phyloP scores from a whole-genome alignment of 2,329 filamentous ascomycete genomes.

The Ceratocystis eucalypticola region DNA sequence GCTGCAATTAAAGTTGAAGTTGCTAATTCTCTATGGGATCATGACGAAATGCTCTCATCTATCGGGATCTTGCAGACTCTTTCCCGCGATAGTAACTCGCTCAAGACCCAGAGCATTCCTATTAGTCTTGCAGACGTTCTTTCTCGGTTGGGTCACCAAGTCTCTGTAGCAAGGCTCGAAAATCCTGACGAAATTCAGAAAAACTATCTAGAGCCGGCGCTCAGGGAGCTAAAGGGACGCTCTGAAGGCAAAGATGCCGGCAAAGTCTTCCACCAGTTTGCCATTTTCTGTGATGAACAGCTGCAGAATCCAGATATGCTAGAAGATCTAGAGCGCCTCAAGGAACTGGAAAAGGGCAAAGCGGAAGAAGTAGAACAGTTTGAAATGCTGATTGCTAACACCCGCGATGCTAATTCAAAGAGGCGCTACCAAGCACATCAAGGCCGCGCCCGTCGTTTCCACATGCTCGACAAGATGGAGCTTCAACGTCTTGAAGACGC shows the following conservation, averaged over 20 bases:
- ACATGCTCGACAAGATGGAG: constrained; percentile 79
- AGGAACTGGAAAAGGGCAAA: constrained; percentile 46
- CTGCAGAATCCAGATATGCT: constrained; percentile 72
- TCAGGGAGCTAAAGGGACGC: constrained; percentile 62
- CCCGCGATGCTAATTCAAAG: constrained; percentile 37
- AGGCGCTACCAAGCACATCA: constrained; percentile 47
- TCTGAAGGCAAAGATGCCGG: constrained; percentile 61
- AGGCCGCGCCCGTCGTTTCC: constrained; percentile 69
- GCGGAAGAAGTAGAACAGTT: constrained; percentile 66
- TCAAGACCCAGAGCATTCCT: constrained; percentile 55
- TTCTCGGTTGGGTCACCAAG: constrained; percentile 74
- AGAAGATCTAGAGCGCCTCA: constrained; percentile 70
- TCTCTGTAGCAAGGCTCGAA: constrained; percentile 79
- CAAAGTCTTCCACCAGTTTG: constrained; percentile 87
- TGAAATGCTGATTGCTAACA: constrained; percentile 38
- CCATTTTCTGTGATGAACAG: constrained; percentile 87
- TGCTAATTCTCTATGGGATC: constrained; percentile 84
- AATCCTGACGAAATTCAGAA: constrained; percentile 83
- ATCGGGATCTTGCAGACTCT: constrained; percentile 77
- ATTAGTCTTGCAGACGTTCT: constrained; percentile 68
- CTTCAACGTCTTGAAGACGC: constrained; percentile 64
- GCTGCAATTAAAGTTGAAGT: constrained; percentile 67
- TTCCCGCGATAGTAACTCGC: constrained; percentile 33
- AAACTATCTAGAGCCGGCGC: constrained; percentile 70
- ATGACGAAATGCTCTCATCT: constrained; percentile 77